Conservation (phyloP, 2,329 filamentous ascomycete genomes). For the Chaetomium strumarium region DNA sequence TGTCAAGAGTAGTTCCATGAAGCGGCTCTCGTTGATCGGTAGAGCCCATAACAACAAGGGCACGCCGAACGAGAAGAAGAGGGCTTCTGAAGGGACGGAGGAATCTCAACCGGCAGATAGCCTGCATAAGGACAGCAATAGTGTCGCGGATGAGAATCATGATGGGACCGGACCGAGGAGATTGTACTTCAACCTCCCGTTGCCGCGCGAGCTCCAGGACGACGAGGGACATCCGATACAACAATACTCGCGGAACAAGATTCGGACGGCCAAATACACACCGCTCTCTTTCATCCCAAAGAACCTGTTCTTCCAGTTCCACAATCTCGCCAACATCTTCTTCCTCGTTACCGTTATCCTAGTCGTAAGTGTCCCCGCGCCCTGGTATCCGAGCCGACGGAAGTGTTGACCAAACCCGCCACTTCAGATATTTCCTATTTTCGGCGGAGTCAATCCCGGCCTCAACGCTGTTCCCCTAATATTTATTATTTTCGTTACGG, state of each 20-base stretch:
- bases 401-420: slow-evolving; percentile 24
- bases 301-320: slow-evolving; percentile 96
- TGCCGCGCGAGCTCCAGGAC: slow-evolving; percentile 70
- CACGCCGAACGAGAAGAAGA: slow-evolving; percentile 63
- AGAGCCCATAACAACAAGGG: slow-evolving; percentile 64
- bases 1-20: slow-evolving; percentile 66
- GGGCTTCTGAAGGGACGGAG: slow-evolving; percentile 38
- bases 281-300: slow-evolving; percentile 92
- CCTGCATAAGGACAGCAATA: slow-evolving; percentile 28
- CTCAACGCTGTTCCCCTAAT: slow-evolving; percentile 88
- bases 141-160: slow-evolving; percentile 32
- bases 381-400: background rate
- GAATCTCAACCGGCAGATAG: slow-evolving; percentile 24
- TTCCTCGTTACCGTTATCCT: slow-evolving; percentile 96
- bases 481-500: slow-evolving; percentile 81
- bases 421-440: slow-evolving; percentile 86
- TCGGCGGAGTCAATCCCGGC: slow-evolving; percentile 84
- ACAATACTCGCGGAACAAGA: slow-evolving; percentile 85
- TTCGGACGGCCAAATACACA: slow-evolving; percentile 96
- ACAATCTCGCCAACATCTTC: slow-evolving; percentile 97
- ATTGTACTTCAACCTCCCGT: slow-evolving; percentile 79
- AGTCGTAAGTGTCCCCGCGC: slow-evolving; percentile 57
- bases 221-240: slow-evolving; percentile 69
- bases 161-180: slow-evolving; percentile 45
- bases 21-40: slow-evolving; percentile 76